Conservation (phyloP, 129 eudicot genomes). For the Logfia minima region DNA sequence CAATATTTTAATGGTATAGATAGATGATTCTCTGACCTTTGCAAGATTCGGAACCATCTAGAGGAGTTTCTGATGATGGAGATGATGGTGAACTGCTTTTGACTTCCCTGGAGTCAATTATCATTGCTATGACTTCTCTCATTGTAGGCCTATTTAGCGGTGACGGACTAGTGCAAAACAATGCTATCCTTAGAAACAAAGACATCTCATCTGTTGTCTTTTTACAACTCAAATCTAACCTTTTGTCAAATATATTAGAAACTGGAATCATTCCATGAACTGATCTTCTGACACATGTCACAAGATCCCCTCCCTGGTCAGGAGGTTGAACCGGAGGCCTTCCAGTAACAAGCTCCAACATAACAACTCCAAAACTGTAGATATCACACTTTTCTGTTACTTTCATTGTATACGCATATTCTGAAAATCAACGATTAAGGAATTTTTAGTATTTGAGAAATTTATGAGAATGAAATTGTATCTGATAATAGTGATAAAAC, state of each 20-base stretch:
- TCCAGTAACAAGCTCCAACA: constrained; percentile 82
- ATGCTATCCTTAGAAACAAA: constrained; percentile 71
- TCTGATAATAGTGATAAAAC: background rate
- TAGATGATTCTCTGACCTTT: constrained; percentile 37
- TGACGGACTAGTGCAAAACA: constrained; percentile 80
- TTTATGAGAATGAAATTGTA: background rate
- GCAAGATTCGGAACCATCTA: constrained; percentile 47
- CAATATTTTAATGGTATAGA: background rate
- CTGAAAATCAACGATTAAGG: constrained; percentile 40
- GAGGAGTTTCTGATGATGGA: constrained; percentile 77
- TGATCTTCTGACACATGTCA: constrained; percentile 68
- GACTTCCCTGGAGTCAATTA: constrained; percentile 61
- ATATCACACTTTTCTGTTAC: constrained; percentile 89
- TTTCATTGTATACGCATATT: constrained; percentile 95
- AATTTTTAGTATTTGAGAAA: background rate
- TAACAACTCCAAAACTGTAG: constrained; percentile 89
- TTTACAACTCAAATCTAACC: constrained; percentile 62
- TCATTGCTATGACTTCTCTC: constrained; percentile 82
- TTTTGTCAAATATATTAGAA: constrained; percentile 52
- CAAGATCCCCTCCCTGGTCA: constrained; percentile 89
- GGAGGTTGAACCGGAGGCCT: constrained; percentile 82
- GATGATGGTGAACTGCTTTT: constrained; percentile 43
- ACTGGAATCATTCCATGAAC: constrained; percentile 32
- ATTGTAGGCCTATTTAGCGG: constrained; percentile 83
- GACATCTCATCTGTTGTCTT: constrained; percentile 62